phyloP scores from a whole-genome alignment of 371 early-diverging fungal species.

The Mucor irregularis region DNA sequence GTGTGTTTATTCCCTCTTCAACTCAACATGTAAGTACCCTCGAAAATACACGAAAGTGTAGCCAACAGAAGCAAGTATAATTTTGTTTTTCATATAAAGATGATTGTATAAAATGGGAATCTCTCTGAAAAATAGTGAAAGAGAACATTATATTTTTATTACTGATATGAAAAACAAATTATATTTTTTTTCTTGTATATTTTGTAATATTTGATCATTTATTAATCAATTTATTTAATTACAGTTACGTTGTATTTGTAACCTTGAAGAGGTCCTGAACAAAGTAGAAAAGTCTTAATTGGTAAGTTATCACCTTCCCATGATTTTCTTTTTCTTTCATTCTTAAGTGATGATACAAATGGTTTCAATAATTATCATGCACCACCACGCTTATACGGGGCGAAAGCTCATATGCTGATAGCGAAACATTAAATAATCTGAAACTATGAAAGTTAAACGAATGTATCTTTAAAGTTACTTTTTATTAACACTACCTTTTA shows the following conservation, averaged over 20 bases:
- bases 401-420: slow-evolving; percentile 19
- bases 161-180: slow-evolving; percentile 16
- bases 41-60: too few relatives aligned
- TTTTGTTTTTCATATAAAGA: slow-evolving; percentile 8
- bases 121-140: slow-evolving; percentile 27
- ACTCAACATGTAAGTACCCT: background rate
- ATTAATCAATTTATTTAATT: background rate
- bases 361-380: slow-evolving; percentile 25
- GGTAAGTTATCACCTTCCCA: slow-evolving; percentile 7
- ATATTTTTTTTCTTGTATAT: background rate
- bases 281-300: background rate
- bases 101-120: slow-evolving; percentile 31
- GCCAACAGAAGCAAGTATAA: background rate
- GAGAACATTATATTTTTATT: slow-evolving; percentile 28
- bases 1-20: background rate
- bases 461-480: background rate
- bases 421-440: slow-evolving; percentile 20
- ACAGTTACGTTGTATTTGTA: background rate
- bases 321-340: background rate
- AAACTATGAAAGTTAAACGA: slow-evolving; percentile 8
- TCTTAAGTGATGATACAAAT: slow-evolving; percentile 19
- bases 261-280: background rate
- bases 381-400: slow-evolving; percentile 27
- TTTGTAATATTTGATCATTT: background rate
- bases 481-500: background rate